Percentiles rank a stretch among this genome's conserved stretches.
phyloP scores from a whole-genome alignment of 2,329 filamentous ascomycete genomes.

The Trichoderma pleuroti region DNA sequence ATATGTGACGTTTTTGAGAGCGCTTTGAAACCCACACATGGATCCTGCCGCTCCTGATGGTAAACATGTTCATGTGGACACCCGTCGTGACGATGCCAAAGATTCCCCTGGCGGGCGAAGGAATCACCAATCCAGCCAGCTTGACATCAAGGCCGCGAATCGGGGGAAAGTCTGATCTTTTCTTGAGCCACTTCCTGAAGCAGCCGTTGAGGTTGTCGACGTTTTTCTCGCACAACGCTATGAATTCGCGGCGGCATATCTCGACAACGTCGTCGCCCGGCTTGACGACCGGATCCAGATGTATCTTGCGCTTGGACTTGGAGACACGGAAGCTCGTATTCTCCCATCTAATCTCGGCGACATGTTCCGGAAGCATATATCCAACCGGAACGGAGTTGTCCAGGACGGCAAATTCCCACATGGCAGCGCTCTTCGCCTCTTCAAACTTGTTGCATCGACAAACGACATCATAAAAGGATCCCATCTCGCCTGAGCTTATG shows the following conservation, averaged over 20 bases:
- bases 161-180: conserved; percentile 27
- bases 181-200: conserved; percentile 28
- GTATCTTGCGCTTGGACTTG: conserved; percentile 21
- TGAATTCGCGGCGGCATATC: conserved; percentile 25
- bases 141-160: conserved; percentile 27
- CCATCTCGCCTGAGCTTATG: neutral
- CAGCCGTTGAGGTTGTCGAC: conserved; percentile 26
- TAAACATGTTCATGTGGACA: conserved; percentile 38
- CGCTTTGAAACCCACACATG: conserved; percentile 36
- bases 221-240: conserved; percentile 28
- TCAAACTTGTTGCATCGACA: conserved; percentile 29
- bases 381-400: conserved; percentile 25
- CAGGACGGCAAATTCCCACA: conserved; percentile 27
- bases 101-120: conserved; percentile 33
- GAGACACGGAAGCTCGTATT: conserved; percentile 23
- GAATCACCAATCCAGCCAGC: conserved; percentile 28
- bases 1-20: conserved; percentile 30
- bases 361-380: conserved; percentile 27
- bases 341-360: conserved; percentile 24
- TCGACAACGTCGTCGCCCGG: conserved; percentile 19
- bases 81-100: conserved; percentile 37
- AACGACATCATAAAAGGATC: conserved; percentile 25
- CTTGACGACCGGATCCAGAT: conserved; percentile 23
- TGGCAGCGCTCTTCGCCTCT: conserved; percentile 14
- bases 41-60: conserved; percentile 26